Conservation (phyloP, 169 alveolate genomes). For the Plasmodium ovale region DNA sequence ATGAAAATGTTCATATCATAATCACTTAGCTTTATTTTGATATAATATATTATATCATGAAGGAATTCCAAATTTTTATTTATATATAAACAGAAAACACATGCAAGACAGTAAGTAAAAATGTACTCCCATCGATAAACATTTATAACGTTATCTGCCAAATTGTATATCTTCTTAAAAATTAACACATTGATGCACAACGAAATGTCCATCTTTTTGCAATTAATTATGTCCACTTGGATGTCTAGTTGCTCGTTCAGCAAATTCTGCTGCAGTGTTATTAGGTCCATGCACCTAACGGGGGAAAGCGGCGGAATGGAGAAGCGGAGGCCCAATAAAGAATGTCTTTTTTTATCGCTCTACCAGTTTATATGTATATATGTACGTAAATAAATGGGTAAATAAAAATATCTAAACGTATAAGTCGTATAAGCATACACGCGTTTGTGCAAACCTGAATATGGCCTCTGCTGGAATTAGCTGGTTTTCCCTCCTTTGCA, state of each 20-base stretch:
- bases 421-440: background rate
- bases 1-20: slow-evolving; percentile 32
- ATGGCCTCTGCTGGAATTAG: slow-evolving; percentile 13
- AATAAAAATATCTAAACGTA: background rate
- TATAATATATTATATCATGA: slow-evolving; percentile 21
- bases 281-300: slow-evolving; percentile 24
- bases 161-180: slow-evolving; percentile 26
- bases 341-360: background rate
- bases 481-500: background rate
- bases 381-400: background rate
- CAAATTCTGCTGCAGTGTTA: slow-evolving; percentile 28
- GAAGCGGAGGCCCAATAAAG: background rate
- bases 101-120: slow-evolving; percentile 66
- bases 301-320: background rate
- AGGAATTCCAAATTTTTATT: slow-evolving; percentile 18
- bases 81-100: slow-evolving; percentile 14
- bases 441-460: background rate
- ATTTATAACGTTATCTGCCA: slow-evolving; percentile 43
- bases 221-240: slow-evolving; percentile 27
- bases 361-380: background rate
- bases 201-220: slow-evolving; percentile 34
- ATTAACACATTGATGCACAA: slow-evolving; percentile 38
- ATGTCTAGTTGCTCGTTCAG: background rate
- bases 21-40: slow-evolving; percentile 27
- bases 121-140: slow-evolving; percentile 25